Percentiles rank a stretch among this genome's conserved stretches.
Evolutionary conservation across 1,139 yeast genomes (phyloP).

Genomic region (Candida sp.): DNA sequence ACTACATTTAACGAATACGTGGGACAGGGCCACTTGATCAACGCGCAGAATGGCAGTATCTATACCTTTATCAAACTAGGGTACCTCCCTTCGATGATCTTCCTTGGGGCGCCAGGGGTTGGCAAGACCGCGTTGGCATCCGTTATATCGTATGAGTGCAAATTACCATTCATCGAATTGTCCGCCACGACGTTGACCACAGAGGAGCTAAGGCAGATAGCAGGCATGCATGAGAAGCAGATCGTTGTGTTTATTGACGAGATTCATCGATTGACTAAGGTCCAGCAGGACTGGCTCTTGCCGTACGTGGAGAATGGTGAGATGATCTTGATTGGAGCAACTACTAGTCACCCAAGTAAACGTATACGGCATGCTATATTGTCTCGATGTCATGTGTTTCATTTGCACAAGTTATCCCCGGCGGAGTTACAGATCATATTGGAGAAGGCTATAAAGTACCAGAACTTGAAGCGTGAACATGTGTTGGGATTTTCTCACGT

Average conservation of each 20-base stretch:
- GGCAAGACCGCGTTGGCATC: constrained; percentile 52
- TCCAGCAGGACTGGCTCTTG: constrained; percentile 47
- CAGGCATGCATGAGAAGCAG: constrained; percentile 22
- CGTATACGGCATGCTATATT: constrained; percentile 41
- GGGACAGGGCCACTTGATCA: constrained; percentile 44
- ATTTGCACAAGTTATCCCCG: constrained; percentile 22
- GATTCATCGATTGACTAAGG: constrained; percentile 42
- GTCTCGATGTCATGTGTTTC: constrained; percentile 45
- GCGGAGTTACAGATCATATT: constrained; percentile 26
- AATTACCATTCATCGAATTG: constrained; percentile 40
- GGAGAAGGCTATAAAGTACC: constrained; percentile 27
- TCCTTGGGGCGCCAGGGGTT: constrained; percentile 51
- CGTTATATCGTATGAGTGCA: constrained; percentile 35
- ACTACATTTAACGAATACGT: constrained; percentile 27
- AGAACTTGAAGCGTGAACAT: constrained; percentile 29
- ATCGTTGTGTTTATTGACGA: constrained; percentile 49
- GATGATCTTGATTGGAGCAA: constrained; percentile 51
- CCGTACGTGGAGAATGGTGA: constrained; percentile 45
- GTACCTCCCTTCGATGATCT: constrained; percentile 48
- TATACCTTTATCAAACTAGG: constrained; percentile 37
- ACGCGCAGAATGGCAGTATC: constrained; percentile 31
- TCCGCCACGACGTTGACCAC: constrained; percentile 46
- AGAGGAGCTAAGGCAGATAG: constrained; percentile 30
- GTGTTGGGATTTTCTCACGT: constrained; percentile 14
- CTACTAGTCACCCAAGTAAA: constrained; percentile 35